A percentile compares a stretch with the other conserved stretches of the same genome.
Evolutionary conservation across 176 grass and related monocot genomes (phyloP).

Genomic region (Panicum miliaceum): DNA sequence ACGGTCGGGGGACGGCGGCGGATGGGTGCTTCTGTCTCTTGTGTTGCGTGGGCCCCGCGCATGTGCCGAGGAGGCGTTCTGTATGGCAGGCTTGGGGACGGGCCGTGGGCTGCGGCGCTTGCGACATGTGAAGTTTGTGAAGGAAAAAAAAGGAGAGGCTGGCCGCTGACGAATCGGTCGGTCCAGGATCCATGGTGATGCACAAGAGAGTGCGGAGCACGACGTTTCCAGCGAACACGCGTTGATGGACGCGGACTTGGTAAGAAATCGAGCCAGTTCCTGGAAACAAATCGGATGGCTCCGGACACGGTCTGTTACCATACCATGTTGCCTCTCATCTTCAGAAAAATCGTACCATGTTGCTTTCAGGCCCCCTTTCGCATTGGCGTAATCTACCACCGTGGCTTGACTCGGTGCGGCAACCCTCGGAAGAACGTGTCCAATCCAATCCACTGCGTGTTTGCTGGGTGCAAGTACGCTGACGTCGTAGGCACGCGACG

Average conservation of each 20-base stretch:
- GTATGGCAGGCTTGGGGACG: not conserved
- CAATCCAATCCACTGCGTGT: not conserved
- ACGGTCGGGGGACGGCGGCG: not conserved
- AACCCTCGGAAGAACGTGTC: not conserved
- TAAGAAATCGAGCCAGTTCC: not conserved
- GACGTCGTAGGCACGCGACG: not conserved
- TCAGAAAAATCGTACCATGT: not conserved
- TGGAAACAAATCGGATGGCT: not conserved
- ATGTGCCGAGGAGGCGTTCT: slow-evolving; percentile 20
- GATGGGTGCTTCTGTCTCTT: not conserved
- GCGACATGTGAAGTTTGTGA: not conserved
- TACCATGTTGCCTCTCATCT: not conserved
- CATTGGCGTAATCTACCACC: not conserved
- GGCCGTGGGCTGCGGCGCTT: not conserved
- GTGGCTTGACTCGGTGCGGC: not conserved
- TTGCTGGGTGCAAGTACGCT: not conserved
- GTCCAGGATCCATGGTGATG: not conserved
- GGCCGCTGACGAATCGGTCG: not conserved
- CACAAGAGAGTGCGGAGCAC: not conserved
- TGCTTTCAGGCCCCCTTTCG: not conserved
- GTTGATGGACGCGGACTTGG: not conserved
- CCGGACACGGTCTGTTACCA: not conserved
- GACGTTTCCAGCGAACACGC: slow-evolving; percentile 5
- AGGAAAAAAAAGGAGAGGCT: not conserved
- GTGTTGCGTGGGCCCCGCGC: slow-evolving; percentile 19